Evolutionary conservation across 2,329 filamentous ascomycete genomes (phyloP), one percentile per base, ranked within the genome.

Genomic region (Daldinia eschscholtzii): DNA sequence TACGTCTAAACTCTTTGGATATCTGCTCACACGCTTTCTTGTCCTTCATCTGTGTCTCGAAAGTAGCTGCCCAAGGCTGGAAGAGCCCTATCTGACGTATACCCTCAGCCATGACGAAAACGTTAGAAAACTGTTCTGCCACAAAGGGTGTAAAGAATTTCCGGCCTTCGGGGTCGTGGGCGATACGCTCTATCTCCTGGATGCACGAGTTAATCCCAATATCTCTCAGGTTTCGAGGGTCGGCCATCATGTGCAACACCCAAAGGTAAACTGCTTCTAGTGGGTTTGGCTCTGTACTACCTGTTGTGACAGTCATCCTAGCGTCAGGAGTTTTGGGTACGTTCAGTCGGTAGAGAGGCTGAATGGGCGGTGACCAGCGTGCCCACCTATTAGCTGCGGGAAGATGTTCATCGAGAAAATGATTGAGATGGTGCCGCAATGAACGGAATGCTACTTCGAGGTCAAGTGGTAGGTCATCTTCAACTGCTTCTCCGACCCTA

Each of bases 111-210:
- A 56, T 35, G 18, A 56, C 15, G 52, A 37, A 56, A n/a, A 56
- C 23, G 7, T 39, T 30, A 4, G 52, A 35, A 39, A 56, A 56
- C 6, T 35, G 30, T 2, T 35, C n/a, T 39, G 30, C 52, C 1
- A 56, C 35, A 26, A 56, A 56, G 7, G 52, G 30, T 2, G 52
- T 56, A 9, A 56, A 20, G 33, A 56, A 39, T 18, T 39, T 35
- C 10, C 52, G 52, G n/a, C 52, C 52, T 39, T 56, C 30, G 4
- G 30, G 30, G 2, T 56, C 52, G 33, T 20, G 30, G n/a, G 18
- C 35, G 20, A 56, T 56, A 56, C 52, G 52, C 30, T 56, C 52
- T 56, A 56, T 1, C 33, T 56, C 52, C 15, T 56, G 52, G 18
- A 56, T 4, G 12, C 52, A 56, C 18, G 35, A 35, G 15, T 26